Evolutionary conservation across 148 eudicot genomes (phyloP).

Genomic region (Chenopodium suecicum): DNA sequence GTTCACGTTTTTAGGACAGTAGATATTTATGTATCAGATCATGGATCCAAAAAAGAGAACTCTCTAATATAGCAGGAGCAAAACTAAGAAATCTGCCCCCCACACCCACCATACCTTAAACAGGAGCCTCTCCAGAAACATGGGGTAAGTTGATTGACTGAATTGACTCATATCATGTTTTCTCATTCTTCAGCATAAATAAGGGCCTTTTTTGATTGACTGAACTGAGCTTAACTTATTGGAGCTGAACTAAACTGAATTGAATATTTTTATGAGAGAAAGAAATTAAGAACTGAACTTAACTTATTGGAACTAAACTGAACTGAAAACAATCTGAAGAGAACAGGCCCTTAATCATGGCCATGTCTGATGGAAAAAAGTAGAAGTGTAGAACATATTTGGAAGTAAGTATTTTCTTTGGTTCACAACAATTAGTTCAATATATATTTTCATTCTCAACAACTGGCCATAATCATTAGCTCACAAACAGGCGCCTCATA

Average conservation of each 20-base stretch:
- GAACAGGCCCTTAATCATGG: neutral
- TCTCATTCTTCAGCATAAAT: no score
- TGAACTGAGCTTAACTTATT: no score
- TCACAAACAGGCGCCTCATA: neutral
- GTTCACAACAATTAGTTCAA: neutral
- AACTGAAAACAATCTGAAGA: no score
- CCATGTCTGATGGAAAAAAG: neutral
- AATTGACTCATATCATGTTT: no score
- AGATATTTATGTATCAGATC: neutral
- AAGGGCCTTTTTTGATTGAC: no score
- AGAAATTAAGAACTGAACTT: no score
- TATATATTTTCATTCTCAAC: neutral
- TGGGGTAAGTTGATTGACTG: neutral
- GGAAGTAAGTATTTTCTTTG: neutral
- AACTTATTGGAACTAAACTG: no score
- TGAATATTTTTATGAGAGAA: no score
- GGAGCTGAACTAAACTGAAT: no score
- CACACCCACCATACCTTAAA: neutral
- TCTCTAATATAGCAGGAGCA: neutral
- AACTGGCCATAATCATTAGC: neutral
- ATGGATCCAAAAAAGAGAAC: neutral
- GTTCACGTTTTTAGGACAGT: neutral
- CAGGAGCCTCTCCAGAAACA: neutral
- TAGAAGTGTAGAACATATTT: neutral
- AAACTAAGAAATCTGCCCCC: neutral